Conservation (phyloP, 2,329 filamentous ascomycete genomes). For the Podosphaera xanthii region DNA sequence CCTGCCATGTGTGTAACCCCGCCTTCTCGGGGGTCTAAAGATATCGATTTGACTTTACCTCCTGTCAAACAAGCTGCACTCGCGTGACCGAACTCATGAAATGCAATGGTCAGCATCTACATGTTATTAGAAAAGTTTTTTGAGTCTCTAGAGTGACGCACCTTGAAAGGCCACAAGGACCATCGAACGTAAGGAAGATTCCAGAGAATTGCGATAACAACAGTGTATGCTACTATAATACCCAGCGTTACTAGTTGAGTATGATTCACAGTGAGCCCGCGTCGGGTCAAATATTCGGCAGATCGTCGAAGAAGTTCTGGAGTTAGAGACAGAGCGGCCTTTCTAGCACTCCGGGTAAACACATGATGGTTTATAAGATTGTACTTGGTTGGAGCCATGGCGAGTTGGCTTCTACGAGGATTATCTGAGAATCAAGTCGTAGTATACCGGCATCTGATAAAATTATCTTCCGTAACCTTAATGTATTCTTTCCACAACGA, state of each 20-base stretch:
- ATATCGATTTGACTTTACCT: conserved; percentile 51
- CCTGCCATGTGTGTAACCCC: conserved; percentile 60
- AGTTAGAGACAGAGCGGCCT: conserved; percentile 4
- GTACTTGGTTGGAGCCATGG: background rate
- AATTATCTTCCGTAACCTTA: too few species aligned
- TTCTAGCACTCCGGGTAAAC: conserved; percentile 1
- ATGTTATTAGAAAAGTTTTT: background rate
- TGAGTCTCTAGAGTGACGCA: conserved; percentile 15
- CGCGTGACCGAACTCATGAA: conserved; percentile 61
- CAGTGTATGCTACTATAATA: conserved; percentile 47
- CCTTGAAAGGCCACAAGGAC: conserved; percentile 64
- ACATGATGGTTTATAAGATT: background rate
- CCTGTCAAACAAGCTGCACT: conserved; percentile 50
- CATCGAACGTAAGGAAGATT: conserved; percentile 56
- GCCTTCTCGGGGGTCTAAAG: conserved; percentile 51
- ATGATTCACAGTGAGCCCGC: conserved; percentile 22
- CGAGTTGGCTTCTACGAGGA: background rate
- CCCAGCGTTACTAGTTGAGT: conserved; percentile 50
- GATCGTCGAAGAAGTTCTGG: conserved; percentile 7
- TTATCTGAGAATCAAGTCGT: background rate
- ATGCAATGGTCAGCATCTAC: conserved; percentile 56
- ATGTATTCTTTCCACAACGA: too few species aligned
- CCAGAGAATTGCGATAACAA: conserved; percentile 55
- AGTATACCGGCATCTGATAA: too few species aligned
- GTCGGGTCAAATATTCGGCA: conserved; percentile 6